Evolutionary conservation across 2,329 filamentous ascomycete genomes (phyloP), one percentile per base, ranked within the genome.

Genomic region (Colletotrichum tofieldiae): DNA sequence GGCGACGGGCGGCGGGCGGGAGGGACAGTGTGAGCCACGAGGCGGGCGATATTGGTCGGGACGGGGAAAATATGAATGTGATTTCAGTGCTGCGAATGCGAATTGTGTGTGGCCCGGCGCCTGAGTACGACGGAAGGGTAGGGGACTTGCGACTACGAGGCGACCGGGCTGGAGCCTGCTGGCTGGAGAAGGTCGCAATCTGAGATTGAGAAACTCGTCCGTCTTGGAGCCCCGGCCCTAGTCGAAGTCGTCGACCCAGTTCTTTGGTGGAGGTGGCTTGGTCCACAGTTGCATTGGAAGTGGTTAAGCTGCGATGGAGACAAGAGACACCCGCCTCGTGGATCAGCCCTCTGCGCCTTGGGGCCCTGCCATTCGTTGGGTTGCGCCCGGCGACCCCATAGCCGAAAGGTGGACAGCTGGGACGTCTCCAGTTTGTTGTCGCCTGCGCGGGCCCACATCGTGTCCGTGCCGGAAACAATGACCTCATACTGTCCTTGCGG

Each of bases 401-500:
- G 8, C 58, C 18, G 9, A 37, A 16, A 55, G 20, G 43, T 35
- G 18, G 52, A 6, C 29, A 35, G 52, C 52, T 63, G 51, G 64
- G 45, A 71, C 41, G 64, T 67, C 54, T 41, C 63, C 67, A 67
- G 51, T 43, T 60, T 26, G 67, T 49, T 71, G 56, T 55, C 55
- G 68, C 32, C 41, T 51, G 41, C 59, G 29, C 35, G 37, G 14
- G 45, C 54, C 69, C 59, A 69, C 52, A 4, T 6, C 4, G 20
- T 59, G n/a, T 72, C 59, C 69, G 69, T 72, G 65, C 47, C 20
- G 52, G 5, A 35, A 60, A 63, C 39, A 47, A 69, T 72, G 69
- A 72, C 69, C 65, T 72, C 69, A 72, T 64, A 64, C 65, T 72
- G 65, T 64, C n/a, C 45, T n/a, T 7, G 14, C 45, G 18, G 18